Evolutionary conservation across 345 rosid species (phyloP).

Genomic region (Carallia brachiata): DNA sequence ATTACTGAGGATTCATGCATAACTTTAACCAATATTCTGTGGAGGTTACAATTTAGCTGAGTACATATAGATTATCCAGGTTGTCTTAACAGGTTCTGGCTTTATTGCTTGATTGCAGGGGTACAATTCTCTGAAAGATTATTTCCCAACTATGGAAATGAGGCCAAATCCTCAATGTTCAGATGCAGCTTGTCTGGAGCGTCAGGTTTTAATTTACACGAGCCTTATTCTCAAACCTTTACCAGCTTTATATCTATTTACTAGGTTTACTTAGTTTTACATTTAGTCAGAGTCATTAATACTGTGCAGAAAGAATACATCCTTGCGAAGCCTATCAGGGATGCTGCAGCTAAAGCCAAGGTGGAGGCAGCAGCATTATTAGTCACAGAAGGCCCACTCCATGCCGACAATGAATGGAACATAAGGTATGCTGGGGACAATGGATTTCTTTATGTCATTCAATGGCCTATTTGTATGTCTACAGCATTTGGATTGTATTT

Average conservation of each 20-base stretch:
- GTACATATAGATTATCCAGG: not conserved
- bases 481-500: not conserved
- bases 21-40: not conserved
- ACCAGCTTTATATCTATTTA: slow-evolving; percentile 10
- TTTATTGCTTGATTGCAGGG: slow-evolving; percentile 51
- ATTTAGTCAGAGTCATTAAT: slow-evolving; percentile 7
- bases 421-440: slow-evolving; percentile 54
- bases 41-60: not conserved
- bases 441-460: not conserved
- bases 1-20: not conserved
- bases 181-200: slow-evolving; percentile 79
- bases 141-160: slow-evolving; percentile 94
- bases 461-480: not conserved
- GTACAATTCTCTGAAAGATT: slow-evolving; percentile 90
- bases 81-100: slow-evolving; percentile 11
- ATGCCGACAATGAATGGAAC: slow-evolving; percentile 88
- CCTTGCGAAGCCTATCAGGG: slow-evolving; percentile 74
- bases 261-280: slow-evolving; percentile 11
- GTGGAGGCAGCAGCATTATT: slow-evolving; percentile 61
- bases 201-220: slow-evolving; percentile 58
- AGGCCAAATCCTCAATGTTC: slow-evolving; percentile 95
- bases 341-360: slow-evolving; percentile 89
- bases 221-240: slow-evolving; percentile 10
- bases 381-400: slow-evolving; percentile 55
- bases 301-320: slow-evolving; percentile 68